Conservation (phyloP, 352 stramenopile species). For the Phytophthora colocasiae region DNA sequence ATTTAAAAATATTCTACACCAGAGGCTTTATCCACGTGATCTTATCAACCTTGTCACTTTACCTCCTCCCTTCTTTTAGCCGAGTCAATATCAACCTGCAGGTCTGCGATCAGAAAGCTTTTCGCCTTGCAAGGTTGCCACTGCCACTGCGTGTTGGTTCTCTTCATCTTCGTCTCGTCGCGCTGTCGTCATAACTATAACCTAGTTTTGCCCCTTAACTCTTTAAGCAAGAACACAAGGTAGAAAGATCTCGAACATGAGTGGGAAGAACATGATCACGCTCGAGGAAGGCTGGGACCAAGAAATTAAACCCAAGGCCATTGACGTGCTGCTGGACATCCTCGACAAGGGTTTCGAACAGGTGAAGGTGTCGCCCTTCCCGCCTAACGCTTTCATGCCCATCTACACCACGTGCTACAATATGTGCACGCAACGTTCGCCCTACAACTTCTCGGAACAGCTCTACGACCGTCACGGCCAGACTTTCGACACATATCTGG, state of each 20-base stretch:
- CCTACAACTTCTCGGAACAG: conserved; percentile 99
- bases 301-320: conserved; percentile 91
- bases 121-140: background rate
- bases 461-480: conserved; percentile 98
- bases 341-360: conserved; percentile 89
- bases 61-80: too few relatives aligned
- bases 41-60: conserved; percentile 12
- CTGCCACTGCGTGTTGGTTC: background rate
- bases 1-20: conserved; percentile 1
- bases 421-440: conserved; percentile 99
- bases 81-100: too few relatives aligned
- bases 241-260: conserved; percentile 52
- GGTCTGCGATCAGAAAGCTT: conserved; percentile 6
- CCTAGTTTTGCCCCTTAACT: conserved; percentile 1
- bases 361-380: conserved; percentile 82
- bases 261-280: conserved; percentile 81
- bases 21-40: conserved; percentile 25
- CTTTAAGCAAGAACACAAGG: background rate
- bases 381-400: conserved; percentile 87
- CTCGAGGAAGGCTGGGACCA: conserved; percentile 89
- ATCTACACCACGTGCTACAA: conserved; percentile 97
- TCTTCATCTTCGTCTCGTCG: background rate
- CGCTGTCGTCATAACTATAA: background rate
- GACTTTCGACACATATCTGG: conserved; percentile 89
- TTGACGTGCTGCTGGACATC: conserved; percentile 88